Conservation (phyloP, 2,329 filamentous ascomycete species). For the Ambrosiella xylebori region DNA sequence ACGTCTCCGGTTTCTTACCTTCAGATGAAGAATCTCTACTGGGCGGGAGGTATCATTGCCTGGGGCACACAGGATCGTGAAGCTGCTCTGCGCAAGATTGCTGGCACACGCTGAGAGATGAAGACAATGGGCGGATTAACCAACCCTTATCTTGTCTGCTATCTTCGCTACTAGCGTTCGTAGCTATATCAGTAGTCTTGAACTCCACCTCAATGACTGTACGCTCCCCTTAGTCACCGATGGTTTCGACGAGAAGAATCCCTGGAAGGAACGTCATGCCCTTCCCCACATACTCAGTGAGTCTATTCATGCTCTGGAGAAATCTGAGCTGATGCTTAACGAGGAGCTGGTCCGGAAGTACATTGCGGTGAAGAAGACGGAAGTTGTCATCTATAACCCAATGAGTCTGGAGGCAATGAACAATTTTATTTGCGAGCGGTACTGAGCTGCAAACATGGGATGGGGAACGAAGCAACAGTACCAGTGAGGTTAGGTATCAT, state of each 20-base stretch:
- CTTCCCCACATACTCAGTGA: conserved; percentile 38
- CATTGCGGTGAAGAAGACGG: conserved; percentile 38
- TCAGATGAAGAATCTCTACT: conserved; percentile 48
- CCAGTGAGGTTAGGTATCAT: background rate
- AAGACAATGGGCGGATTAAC: conserved; percentile 63
- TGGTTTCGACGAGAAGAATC: conserved; percentile 35
- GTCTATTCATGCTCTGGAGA: conserved; percentile 35
- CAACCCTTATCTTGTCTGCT: conserved; percentile 44
- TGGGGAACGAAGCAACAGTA: background rate
- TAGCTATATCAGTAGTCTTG: conserved; percentile 5
- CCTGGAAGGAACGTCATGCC: conserved; percentile 15
- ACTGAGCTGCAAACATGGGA: conserved; percentile 23
- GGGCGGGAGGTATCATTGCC: conserved; percentile 61
- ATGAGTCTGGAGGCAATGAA: conserved; percentile 32
- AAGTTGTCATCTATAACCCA: conserved; percentile 31
- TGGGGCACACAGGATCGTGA: conserved; percentile 77
- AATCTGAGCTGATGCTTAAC: conserved; percentile 33
- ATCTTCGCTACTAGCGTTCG: conserved; percentile 19
- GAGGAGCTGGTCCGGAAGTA: conserved; percentile 38
- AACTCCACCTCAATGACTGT: conserved; percentile 36
- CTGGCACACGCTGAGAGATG: conserved; percentile 56
- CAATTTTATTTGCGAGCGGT: conserved; percentile 49
- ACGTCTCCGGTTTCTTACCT: conserved; percentile 50
- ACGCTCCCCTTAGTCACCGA: conserved; percentile 12
- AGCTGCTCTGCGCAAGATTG: conserved; percentile 51